Evolutionary conservation across 2,329 filamentous ascomycete species (phyloP).

Genomic region (Beauveria australis): DNA sequence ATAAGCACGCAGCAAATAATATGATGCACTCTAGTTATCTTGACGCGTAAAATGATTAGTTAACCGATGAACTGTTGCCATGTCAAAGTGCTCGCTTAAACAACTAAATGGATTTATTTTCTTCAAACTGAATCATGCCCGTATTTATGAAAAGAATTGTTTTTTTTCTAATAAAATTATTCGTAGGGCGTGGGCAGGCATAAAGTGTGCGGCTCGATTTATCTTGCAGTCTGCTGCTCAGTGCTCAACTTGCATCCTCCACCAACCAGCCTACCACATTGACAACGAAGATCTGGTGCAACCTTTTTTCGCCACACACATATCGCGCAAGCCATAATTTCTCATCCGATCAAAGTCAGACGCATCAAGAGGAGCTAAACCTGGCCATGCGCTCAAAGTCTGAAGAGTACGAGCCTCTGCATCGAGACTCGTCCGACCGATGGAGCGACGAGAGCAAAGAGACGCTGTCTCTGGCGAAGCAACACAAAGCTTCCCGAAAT

Average conservation of each 20-base stretch:
- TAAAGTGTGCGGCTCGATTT: background rate
- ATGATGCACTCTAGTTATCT: too few relatives aligned
- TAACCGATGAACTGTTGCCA: too few relatives aligned
- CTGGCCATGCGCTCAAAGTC: background rate
- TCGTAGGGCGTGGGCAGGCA: too few relatives aligned
- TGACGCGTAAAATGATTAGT: too few relatives aligned
- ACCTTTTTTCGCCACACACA: too few relatives aligned
- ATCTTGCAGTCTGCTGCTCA: background rate
- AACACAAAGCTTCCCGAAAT: background rate
- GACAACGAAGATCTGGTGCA: too few relatives aligned
- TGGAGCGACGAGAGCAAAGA: constrained; percentile 1
- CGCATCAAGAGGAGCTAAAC: background rate
- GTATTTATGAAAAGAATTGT: too few relatives aligned
- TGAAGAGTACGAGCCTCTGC: background rate
- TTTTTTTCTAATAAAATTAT: too few relatives aligned
- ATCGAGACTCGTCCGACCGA: background rate
- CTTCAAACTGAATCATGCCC: background rate
- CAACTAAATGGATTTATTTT: too few relatives aligned
- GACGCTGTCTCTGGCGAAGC: background rate
- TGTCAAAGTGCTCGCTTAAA: too few relatives aligned
- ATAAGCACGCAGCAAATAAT: too few relatives aligned
- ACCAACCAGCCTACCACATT: background rate
- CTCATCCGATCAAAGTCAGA: background rate
- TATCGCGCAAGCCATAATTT: too few relatives aligned
- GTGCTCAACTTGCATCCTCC: background rate